Base-by-base conservation (phyloP, 768 basidiomycete species). In the Termitomyces sp. region DNA sequence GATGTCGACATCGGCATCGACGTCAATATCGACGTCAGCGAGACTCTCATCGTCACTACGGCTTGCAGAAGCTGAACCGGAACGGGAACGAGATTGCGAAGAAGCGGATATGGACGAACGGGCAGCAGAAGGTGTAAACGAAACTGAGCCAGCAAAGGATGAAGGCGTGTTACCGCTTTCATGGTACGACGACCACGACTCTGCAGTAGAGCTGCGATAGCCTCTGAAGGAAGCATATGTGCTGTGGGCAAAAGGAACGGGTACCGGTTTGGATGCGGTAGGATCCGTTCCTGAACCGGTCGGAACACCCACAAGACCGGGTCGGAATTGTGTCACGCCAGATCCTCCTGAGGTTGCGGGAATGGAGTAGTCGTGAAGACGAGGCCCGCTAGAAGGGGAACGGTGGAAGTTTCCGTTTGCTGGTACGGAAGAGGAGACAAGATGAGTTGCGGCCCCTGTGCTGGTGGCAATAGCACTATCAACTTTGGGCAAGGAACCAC, bases 341-440 rank as follows among this genome's bases (percentile, higher is more conserved):
- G 69, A 57, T 29, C 65, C 65, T 55, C 69, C 46, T 59, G 63
- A 67, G 14, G 73, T 59, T 49, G 68, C 61, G 34, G 81, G 76
- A 52, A 87, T 69, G 41, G 83, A 66, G 64, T 86, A 89, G 67
- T 88, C 83, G 61, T 88, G 86, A 64, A 90, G 70, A 44, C 83
- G 79, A 3, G 88, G 86, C 1, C 85, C 84, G 12, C 72, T 62
- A 18, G 75, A 76, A 9, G 70, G 61, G 3, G 69, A 58, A n/a
- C 69, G 59, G 34, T 62, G 57, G 54, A 64, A 64, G 20, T 66
- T 64, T 22, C 62, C 58, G 22, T 61, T 43, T 1, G 74, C 72
- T 2, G 84, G 84, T 4, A 85, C 83, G 3, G 84, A 85, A 60
- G 79, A 81, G 5, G 83, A 83, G 4, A 74, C 68, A 2, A 74